Percentiles rank a stretch among this genome's conserved stretches.
Conservation (phyloP, 306 rosid species). For the Crotalaria pallida region DNA sequence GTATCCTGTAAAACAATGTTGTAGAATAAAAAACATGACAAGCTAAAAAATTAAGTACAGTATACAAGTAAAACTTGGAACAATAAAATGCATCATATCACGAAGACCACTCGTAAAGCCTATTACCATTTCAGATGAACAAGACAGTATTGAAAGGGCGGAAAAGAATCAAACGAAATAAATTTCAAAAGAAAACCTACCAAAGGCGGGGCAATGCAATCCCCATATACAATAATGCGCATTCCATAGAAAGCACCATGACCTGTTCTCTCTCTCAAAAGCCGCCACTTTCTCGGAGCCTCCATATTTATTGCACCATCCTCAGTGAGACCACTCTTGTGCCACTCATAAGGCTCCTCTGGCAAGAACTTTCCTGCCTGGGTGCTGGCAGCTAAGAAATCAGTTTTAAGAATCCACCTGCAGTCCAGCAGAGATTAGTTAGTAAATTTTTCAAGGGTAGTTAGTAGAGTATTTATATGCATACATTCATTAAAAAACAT, state of each 20-base stretch:
- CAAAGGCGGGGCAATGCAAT: constrained; percentile 81
- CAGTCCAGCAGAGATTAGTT: constrained; percentile 22
- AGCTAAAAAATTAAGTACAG: not conserved
- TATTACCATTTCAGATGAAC: not conserved
- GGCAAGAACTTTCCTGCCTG: constrained; percentile 57
- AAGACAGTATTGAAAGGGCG: not conserved
- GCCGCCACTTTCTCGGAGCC: constrained; percentile 98
- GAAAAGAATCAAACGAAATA: not conserved
- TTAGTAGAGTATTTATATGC: constrained; percentile 5
- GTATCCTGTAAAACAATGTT: constrained; percentile 57
- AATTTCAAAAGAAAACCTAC: constrained; percentile 38
- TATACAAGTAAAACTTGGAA: not conserved
- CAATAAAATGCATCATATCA: not conserved
- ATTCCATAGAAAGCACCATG: constrained; percentile 82
- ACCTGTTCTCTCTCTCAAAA: constrained; percentile 71
- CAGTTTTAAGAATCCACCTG: constrained; percentile 95
- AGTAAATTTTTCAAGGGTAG: no score
- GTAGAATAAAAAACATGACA: not conserved
- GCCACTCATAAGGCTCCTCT: constrained; percentile 92
- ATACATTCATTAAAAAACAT: not conserved
- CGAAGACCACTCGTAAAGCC: not conserved
- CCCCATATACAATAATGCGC: constrained; percentile 73
- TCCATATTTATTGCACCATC: constrained; percentile 86
- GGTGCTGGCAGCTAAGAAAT: constrained; percentile 66
- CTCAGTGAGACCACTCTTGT: constrained; percentile 67